These are phyloP conservation scores for Tieghemostelium lacteum DNA, from an alignment of 78 protist species.

Conservation along the genomic window DNA sequence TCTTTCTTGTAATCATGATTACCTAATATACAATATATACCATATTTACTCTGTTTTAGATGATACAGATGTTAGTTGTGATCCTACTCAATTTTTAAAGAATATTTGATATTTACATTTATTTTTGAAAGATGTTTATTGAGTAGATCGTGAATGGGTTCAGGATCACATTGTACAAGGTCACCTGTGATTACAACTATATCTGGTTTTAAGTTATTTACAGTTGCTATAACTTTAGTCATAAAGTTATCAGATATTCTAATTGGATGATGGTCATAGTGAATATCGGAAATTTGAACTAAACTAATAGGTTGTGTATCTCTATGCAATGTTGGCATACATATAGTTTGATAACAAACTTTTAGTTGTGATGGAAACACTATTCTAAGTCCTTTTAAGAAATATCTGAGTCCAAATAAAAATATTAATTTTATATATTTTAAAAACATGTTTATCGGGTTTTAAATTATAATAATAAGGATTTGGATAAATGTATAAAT, in stretches of 20 bases:
- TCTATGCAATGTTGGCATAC: no score
- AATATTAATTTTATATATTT: no score
- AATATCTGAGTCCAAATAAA: no score
- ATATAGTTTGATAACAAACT: no score
- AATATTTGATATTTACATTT: neutral
- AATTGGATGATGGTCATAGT: slow-evolving; percentile 45
- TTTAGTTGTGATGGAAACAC: no score
- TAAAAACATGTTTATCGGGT: no score
- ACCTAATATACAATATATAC: slow-evolving; percentile 56
- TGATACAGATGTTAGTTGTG: neutral
- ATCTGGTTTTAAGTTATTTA: slow-evolving; percentile 28
- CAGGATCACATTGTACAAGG: slow-evolving; percentile 24
- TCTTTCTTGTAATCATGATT: slow-evolving; percentile 64
- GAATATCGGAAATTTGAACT: slow-evolving; percentile 67
- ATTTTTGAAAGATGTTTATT: slow-evolving; percentile 34
- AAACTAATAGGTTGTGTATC: no score
- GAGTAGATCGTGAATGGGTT: slow-evolving; percentile 32
- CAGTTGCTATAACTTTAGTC: neutral
- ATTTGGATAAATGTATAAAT: no score
- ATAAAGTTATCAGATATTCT: slow-evolving; percentile 39
- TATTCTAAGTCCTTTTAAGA: no score
- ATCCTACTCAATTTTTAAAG: neutral
- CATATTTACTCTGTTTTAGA: slow-evolving; percentile 18
- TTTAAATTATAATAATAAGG: no score
- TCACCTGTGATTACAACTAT: slow-evolving; percentile 67